A percentile compares a stretch with the other conserved stretches of the same genome.
phyloP scores from a whole-genome alignment of 75 land plant genomes.

The Pinus albicaulis region DNA sequence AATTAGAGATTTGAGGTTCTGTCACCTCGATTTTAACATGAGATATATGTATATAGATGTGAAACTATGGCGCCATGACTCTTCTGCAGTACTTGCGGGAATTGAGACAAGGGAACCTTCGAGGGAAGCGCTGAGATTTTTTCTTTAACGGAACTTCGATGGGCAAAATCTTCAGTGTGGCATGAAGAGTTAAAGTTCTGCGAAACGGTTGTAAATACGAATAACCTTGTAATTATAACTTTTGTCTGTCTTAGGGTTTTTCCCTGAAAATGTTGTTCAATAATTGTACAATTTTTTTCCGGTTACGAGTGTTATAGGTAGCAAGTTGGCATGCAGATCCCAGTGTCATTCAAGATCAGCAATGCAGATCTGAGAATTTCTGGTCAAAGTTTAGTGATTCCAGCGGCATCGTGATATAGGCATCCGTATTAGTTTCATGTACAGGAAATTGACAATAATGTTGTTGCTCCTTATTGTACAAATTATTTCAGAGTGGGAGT shows the following conservation, averaged over 20 bases:
- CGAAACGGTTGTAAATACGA: conserved; percentile 6
- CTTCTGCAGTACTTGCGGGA: conserved; percentile 7
- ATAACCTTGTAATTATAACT: background rate
- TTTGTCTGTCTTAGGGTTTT: too few relatives aligned
- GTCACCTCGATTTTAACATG: too few relatives aligned
- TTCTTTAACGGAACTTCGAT: background rate
- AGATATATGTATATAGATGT: background rate
- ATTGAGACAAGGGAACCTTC: background rate
- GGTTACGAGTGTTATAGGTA: background rate
- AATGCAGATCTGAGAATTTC: background rate
- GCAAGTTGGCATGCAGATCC: background rate
- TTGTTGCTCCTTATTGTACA: background rate
- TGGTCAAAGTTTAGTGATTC: background rate
- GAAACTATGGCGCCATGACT: background rate
- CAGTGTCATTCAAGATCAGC: background rate
- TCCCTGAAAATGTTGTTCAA: too few relatives aligned
- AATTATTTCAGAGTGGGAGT: background rate
- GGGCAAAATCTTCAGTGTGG: background rate
- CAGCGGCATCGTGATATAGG: background rate
- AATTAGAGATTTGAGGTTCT: too few relatives aligned
- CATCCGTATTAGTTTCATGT: background rate
- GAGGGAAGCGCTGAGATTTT: background rate
- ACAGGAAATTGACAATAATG: background rate
- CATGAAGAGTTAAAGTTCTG: background rate
- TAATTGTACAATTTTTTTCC: background rate